These are phyloP conservation scores for Kodamaea suecica DNA, from an alignment of 1,139 yeast genomes.

Conservation along the genomic window DNA sequence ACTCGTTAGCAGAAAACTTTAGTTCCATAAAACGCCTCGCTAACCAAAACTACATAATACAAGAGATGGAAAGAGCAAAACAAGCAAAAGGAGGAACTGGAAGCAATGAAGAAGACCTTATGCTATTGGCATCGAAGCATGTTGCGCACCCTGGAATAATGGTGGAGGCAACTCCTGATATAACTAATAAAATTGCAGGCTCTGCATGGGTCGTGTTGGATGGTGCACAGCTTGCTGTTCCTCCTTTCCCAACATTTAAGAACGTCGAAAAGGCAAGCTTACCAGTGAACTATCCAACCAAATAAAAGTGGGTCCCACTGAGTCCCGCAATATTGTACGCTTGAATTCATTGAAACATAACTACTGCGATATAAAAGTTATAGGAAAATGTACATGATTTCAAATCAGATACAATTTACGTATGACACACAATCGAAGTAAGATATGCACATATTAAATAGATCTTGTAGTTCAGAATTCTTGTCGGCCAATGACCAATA, in stretches of 20 bases:
- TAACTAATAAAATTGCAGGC: slow-evolving; percentile 45
- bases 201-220: slow-evolving; percentile 26
- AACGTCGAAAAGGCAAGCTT: slow-evolving; percentile 58
- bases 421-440: too few species aligned
- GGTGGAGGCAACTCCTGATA: slow-evolving; percentile 51
- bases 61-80: slow-evolving; percentile 13
- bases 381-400: too few species aligned
- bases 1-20: slow-evolving; percentile 26
- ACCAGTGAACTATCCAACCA: slow-evolving; percentile 31
- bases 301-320: slow-evolving; percentile 10
- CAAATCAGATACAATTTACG: too few species aligned
- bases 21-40: slow-evolving; percentile 25
- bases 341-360: slow-evolving; percentile 1
- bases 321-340: too few species aligned
- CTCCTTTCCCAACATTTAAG: slow-evolving; percentile 53
- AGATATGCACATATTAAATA: too few species aligned
- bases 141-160: slow-evolving; percentile 61
- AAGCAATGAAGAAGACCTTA: slow-evolving; percentile 24
- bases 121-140: slow-evolving; percentile 39
- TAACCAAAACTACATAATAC: slow-evolving; percentile 19
- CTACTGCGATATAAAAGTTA: too few species aligned
- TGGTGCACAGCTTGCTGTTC: slow-evolving; percentile 21
- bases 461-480: too few species aligned
- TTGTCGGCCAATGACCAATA: slow-evolving; percentile 65
- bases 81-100: slow-evolving; percentile 6